A percentile compares a stretch with the other conserved stretches of the same genome.
phyloP scores from a whole-genome alignment of 2,329 filamentous ascomycete species.

The Penicillium sp. region DNA sequence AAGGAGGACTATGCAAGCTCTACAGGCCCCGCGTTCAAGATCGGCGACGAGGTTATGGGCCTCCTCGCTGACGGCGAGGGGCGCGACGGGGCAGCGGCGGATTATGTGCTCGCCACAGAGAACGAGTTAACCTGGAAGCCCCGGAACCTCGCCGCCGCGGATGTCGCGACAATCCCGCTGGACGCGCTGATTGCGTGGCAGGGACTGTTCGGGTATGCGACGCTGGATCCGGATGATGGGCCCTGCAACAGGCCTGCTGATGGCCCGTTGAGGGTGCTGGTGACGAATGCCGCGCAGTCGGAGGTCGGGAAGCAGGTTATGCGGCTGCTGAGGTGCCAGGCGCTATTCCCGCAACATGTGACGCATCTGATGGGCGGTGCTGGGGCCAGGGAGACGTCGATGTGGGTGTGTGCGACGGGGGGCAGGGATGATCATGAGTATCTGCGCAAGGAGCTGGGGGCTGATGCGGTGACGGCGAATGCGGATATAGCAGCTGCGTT shows the following conservation, averaged over 20 bases:
- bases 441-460: conserved; percentile 25
- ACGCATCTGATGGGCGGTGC: conserved; percentile 7
- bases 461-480: conserved; percentile 33
- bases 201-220: conserved; percentile 35
- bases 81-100: conserved; percentile 40
- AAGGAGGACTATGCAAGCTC: conserved; percentile 25
- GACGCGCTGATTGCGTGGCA: conserved; percentile 41
- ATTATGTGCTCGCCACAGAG: conserved; percentile 37
- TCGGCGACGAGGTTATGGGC: conserved; percentile 39
- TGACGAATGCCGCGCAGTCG: conserved; percentile 34
- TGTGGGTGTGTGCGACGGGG: conserved; percentile 38
- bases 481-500: conserved; percentile 31
- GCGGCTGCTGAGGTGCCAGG: conserved; percentile 33
- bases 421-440: conserved; percentile 22
- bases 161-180: conserved; percentile 36
- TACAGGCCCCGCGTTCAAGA: conserved; percentile 34
- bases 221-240: conserved; percentile 24
- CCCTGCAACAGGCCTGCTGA: conserved; percentile 15
- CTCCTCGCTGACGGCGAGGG: conserved; percentile 29
- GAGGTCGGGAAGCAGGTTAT: conserved; percentile 36
- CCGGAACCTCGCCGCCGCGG: conserved; percentile 29
- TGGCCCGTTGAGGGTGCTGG: conserved; percentile 30
- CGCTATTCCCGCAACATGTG: conserved; percentile 25
- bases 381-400: conserved; percentile 7
- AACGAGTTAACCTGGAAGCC: conserved; percentile 37